phyloP scores from a whole-genome alignment of 441 rosid species.

The Eruca vesicaria region DNA sequence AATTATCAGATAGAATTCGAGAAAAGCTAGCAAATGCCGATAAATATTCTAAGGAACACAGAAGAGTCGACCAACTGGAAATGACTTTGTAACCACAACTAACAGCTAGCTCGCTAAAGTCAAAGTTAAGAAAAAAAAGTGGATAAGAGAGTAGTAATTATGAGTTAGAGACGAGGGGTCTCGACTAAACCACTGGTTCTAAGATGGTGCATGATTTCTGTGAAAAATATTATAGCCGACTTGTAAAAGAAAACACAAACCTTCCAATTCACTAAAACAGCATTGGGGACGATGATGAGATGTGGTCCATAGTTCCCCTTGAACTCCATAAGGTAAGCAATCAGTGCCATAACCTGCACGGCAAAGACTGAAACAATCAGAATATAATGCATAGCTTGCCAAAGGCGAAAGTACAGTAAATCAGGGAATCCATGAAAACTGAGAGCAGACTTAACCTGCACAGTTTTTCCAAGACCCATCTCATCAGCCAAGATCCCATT shows the following conservation, averaged over 20 bases:
- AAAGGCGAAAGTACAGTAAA: slow-evolving; percentile 13
- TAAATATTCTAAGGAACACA: slow-evolving; percentile 6
- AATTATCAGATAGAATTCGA: slow-evolving; percentile 7
- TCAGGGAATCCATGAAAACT: slow-evolving; percentile 17
- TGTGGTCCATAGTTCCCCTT: slow-evolving; percentile 99
- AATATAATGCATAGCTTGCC: slow-evolving; percentile 8
- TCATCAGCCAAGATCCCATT: slow-evolving; percentile 99
- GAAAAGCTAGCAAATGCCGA: slow-evolving; percentile 3
- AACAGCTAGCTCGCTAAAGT: slow-evolving; percentile 22
- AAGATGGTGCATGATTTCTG: slow-evolving; percentile 12
- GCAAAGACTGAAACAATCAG: slow-evolving; percentile 6
- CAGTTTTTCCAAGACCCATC: slow-evolving; percentile 99
- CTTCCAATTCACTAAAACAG: slow-evolving; percentile 99
- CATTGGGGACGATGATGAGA: slow-evolving; percentile 99
- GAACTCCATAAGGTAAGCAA: slow-evolving; percentile 99
- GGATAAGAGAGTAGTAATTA: slow-evolving; percentile 1
- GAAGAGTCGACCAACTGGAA: slow-evolving; percentile 3
- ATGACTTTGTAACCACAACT: slow-evolving; percentile 26
- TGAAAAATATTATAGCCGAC: not conserved
- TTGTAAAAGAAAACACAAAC: slow-evolving; percentile 44
- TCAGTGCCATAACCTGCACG: slow-evolving; percentile 94
- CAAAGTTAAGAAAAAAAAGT: not conserved
- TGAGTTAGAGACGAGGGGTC: slow-evolving; percentile 7
- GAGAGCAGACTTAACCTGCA: slow-evolving; percentile 63
- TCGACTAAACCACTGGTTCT: not conserved